A percentile compares a stretch with the other conserved stretches of the same genome.
Conservation (phyloP, 192 early-diverging fungal genomes). For the Obelidium mucronatum region DNA sequence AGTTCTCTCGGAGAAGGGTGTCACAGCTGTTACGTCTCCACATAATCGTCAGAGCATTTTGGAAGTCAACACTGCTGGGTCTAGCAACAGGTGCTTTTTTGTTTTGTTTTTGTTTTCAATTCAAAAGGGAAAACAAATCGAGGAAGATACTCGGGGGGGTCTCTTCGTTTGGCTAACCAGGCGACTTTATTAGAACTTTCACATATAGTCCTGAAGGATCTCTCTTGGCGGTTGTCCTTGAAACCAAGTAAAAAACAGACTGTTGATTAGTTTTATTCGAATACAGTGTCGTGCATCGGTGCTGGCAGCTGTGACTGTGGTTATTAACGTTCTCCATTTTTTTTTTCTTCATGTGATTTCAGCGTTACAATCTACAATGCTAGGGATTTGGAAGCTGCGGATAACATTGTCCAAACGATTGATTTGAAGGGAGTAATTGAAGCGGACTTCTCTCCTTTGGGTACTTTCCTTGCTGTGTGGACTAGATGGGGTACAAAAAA, state of each 20-base stretch:
- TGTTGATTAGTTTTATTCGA: not conserved
- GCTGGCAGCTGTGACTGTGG: not conserved
- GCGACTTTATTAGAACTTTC: constrained; percentile 7
- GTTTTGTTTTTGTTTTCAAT: no score
- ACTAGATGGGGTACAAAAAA: constrained; percentile 82
- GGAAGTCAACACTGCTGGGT: constrained; percentile 18
- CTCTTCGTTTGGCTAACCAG: not conserved
- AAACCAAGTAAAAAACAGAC: constrained; percentile 11
- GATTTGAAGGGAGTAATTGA: constrained; percentile 74
- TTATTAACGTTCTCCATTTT: not conserved
- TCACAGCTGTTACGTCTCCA: constrained; percentile 13
- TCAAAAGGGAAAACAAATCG: not conserved
- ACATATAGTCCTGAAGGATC: constrained; percentile 78
- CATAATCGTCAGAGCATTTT: constrained; percentile 8
- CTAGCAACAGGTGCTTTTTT: constrained; percentile 15
- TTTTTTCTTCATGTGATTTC: constrained; percentile 29
- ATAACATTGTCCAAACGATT: constrained; percentile 70
- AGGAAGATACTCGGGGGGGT: not conserved
- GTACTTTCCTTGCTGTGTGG: constrained; percentile 91
- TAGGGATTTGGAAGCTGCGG: constrained; percentile 19
- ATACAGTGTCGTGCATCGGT: not conserved
- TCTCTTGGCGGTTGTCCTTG: constrained; percentile 64
- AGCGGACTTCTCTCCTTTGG: constrained; percentile 90
- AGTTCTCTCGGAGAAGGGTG: constrained; percentile 26
- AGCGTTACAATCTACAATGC: constrained; percentile 82